These are phyloP conservation scores for Penicillium sp. DNA, from an alignment of 2,329 filamentous ascomycete genomes.

Conservation along the genomic window DNA sequence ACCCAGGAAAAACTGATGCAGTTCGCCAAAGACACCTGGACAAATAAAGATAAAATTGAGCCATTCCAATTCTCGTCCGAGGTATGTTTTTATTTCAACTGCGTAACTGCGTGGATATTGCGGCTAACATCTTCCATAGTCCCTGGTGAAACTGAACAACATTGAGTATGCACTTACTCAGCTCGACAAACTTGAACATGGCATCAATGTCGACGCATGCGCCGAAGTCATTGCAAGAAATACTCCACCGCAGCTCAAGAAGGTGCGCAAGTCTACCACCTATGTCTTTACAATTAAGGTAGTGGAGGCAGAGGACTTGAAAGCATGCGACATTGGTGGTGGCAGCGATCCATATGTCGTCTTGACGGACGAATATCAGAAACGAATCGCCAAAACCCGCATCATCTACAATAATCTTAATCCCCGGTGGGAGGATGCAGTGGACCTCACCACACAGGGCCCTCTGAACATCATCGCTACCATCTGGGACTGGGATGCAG, in stretches of 20 bases:
- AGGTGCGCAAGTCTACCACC: slow-evolving; percentile 70
- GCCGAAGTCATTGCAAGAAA: slow-evolving; percentile 75
- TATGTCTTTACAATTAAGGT: slow-evolving; percentile 99
- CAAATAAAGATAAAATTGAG: slow-evolving; percentile 85
- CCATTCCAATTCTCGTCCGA: slow-evolving; percentile 96
- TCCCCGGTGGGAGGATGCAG: slow-evolving; percentile 94
- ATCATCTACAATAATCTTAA: slow-evolving; percentile 88
- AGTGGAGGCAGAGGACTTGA: slow-evolving; percentile 94
- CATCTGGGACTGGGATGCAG: slow-evolving; percentile 96
- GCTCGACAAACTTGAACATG: slow-evolving; percentile 82
- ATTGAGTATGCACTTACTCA: slow-evolving; percentile 92
- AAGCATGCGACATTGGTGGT: slow-evolving; percentile 94
- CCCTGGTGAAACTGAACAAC: slow-evolving; percentile 96
- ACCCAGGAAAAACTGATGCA: slow-evolving; percentile 92
- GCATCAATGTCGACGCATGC: slow-evolving; percentile 88
- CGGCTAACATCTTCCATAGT: slow-evolving; percentile 55
- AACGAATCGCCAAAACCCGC: slow-evolving; percentile 89
- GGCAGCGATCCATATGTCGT: slow-evolving; percentile 96
- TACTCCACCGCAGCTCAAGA: slow-evolving; percentile 68
- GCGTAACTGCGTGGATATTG: neutral
- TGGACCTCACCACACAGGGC: slow-evolving; percentile 90
- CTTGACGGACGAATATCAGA: slow-evolving; percentile 95
- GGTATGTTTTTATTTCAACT: slow-evolving; percentile 51
- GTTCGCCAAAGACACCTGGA: slow-evolving; percentile 90
- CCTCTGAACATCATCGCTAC: slow-evolving; percentile 94